phyloP scores from a whole-genome alignment of 2,329 filamentous ascomycete genomes.

The Herpotrichia juniperi region DNA sequence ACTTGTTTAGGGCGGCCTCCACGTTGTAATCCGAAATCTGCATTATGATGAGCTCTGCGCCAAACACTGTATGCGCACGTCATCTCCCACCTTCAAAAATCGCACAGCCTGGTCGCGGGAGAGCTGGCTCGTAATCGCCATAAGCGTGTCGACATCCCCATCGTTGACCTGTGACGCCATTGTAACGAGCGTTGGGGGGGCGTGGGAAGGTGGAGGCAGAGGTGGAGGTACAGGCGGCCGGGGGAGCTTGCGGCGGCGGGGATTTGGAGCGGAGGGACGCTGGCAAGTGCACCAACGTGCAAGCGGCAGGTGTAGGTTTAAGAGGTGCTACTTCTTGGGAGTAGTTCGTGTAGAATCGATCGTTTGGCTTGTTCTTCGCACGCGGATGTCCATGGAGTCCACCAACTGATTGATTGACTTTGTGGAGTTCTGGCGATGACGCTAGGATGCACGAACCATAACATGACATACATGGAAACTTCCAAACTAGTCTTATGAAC shows the following conservation, averaged over 20 bases:
- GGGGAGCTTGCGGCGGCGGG: background rate
- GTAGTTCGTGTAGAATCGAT: too few species aligned
- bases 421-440: too few species aligned
- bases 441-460: too few species aligned
- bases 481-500: too few species aligned
- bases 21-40: constrained; percentile 5
- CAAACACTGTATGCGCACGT: background rate
- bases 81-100: background rate
- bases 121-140: background rate
- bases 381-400: too few species aligned
- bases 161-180: constrained; percentile 1
- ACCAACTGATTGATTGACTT: too few species aligned
- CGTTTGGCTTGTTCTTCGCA: too few species aligned
- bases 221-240: background rate
- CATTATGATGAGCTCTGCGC: background rate
- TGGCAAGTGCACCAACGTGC: background rate
- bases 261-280: background rate
- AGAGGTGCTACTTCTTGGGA: too few species aligned
- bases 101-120: constrained; percentile 1
- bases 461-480: too few species aligned
- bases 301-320: background rate
- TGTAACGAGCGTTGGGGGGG: background rate
- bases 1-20: constrained; percentile 9
- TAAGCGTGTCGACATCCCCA: background rate
- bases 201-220: background rate